phyloP scores from a whole-genome alignment of 495 filamentous ascomycete genomes.

The Filosporella fistucella region DNA sequence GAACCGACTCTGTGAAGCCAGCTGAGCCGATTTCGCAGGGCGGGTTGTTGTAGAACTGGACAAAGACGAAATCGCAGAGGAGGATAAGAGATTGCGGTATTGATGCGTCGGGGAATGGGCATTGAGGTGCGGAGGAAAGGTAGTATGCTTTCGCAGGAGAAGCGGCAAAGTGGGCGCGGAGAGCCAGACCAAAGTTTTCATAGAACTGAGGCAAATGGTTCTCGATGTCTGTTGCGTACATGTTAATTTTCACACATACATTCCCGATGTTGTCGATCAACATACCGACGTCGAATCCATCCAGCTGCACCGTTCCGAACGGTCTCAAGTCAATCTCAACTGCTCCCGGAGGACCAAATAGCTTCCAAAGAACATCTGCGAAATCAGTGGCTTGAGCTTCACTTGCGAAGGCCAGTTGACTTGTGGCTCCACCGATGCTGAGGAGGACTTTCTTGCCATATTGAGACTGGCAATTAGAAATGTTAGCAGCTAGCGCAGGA shows the following conservation, averaged over 20 bases:
- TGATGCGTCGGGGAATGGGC: conserved; percentile 44
- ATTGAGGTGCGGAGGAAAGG: conserved; percentile 52
- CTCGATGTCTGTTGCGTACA: conserved; percentile 25
- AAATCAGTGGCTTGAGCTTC: conserved; percentile 44
- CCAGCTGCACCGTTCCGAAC: conserved; percentile 45
- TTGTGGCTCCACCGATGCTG: conserved; percentile 59
- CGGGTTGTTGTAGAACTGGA: conserved; percentile 43
- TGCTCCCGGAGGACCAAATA: conserved; percentile 50
- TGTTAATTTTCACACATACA: too few relatives aligned
- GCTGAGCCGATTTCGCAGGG: conserved; percentile 9
- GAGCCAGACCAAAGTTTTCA: conserved; percentile 29
- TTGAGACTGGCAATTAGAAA: conserved; percentile 57
- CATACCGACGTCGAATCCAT: conserved; percentile 52
- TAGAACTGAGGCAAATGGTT: conserved; percentile 30
- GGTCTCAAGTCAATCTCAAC: conserved; percentile 33
- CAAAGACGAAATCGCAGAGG: conserved; percentile 35
- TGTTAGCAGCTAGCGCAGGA: conserved; percentile 40
- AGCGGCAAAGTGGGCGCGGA: conserved; percentile 31
- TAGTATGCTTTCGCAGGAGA: conserved; percentile 34
- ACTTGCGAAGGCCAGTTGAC: conserved; percentile 49
- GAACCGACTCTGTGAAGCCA: conserved; percentile 19
- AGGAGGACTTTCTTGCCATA: conserved; percentile 62
- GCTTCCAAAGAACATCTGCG: conserved; percentile 61
- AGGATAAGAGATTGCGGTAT: conserved; percentile 31
- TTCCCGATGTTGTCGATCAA: too few relatives aligned